phyloP scores from a whole-genome alignment of 2,329 filamentous ascomycete species.

The Claviceps capensis region DNA sequence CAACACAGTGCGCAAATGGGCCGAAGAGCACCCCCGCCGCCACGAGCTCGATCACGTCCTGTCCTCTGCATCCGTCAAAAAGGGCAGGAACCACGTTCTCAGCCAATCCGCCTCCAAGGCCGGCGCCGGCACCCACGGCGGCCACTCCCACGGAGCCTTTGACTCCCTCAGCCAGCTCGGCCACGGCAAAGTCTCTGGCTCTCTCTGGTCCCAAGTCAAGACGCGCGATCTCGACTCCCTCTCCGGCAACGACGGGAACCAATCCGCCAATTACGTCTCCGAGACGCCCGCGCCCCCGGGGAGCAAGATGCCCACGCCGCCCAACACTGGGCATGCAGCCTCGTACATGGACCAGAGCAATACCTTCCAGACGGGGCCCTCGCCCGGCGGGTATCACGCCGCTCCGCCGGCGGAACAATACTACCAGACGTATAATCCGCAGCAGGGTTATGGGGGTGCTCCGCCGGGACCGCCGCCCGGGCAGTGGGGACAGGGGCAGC shows the following conservation, averaged over 20 bases:
- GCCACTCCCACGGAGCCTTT: conserved; percentile 29
- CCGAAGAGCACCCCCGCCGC: conserved; percentile 52
- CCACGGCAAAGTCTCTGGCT: conserved; percentile 44
- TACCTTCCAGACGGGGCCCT: conserved; percentile 10
- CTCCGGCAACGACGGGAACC: conserved; percentile 32
- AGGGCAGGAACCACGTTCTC: conserved; percentile 65
- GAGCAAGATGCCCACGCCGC: conserved; percentile 16
- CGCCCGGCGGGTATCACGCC: conserved; percentile 15
- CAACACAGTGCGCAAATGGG: conserved; percentile 71
- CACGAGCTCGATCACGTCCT: conserved; percentile 61
- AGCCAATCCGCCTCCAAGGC: conserved; percentile 18
- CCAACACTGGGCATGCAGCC: conserved; percentile 22
- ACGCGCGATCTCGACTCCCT: conserved; percentile 43
- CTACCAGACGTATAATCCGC: conserved; percentile 19
- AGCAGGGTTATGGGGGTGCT: conserved; percentile 10
- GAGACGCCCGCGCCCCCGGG: conserved; percentile 23
- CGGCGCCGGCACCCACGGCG: conserved; percentile 15
- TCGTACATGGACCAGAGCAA: conserved; percentile 13
- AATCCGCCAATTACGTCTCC: conserved; percentile 23
- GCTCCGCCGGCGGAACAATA: conserved; percentile 20
- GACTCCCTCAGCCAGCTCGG: conserved; percentile 30
- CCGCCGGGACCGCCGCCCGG: conserved; percentile 9
- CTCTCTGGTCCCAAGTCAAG: conserved; percentile 48
- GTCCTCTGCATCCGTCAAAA: conserved; percentile 68
- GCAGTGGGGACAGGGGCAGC: conserved; percentile 8